Conservation (phyloP, 2,329 filamentous ascomycete species). For the Geosmithia flava region DNA sequence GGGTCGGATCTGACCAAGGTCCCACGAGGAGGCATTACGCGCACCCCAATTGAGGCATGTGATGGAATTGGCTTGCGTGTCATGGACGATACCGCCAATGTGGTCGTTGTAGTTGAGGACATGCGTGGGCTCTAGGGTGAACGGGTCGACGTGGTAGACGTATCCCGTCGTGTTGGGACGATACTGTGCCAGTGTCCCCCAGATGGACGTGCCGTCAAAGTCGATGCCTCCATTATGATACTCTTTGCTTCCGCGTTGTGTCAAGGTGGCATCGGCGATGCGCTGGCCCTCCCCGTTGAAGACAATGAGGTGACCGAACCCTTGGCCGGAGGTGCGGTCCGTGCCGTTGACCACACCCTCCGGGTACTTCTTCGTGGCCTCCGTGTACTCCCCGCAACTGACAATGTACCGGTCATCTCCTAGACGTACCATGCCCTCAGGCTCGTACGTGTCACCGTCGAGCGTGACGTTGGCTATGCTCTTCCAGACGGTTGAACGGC, state of each 20-base stretch:
- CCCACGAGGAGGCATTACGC: constrained; percentile 24
- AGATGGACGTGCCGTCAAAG: constrained; percentile 25
- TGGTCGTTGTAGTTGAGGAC: constrained; percentile 24
- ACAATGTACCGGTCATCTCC: constrained; percentile 29
- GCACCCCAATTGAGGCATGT: constrained; percentile 33
- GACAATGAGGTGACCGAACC: constrained; percentile 24
- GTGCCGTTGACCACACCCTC: constrained; percentile 29
- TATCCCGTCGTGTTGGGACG: constrained; percentile 32
- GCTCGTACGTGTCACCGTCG: constrained; percentile 32
- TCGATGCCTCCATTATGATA: constrained; percentile 30
- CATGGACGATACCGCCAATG: constrained; percentile 32
- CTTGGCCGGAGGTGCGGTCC: constrained; percentile 23
- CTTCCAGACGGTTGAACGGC: constrained; percentile 27
- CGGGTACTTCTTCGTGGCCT: constrained; percentile 4
- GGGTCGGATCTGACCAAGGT: constrained; percentile 8
- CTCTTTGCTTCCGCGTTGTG: constrained; percentile 12
- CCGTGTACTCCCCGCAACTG: constrained; percentile 29
- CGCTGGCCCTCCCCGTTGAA: constrained; percentile 21
- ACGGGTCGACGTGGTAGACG: constrained; percentile 24
- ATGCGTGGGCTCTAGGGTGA: constrained; percentile 17
- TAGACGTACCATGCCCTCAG: constrained; percentile 33
- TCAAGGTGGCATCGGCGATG: constrained; percentile 24
- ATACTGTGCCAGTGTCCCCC: constrained; percentile 29
- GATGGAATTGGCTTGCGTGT: constrained; percentile 16
- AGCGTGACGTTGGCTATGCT: constrained; percentile 26